These are phyloP conservation scores for Penicillium paradoxum DNA, from an alignment of 495 filamentous ascomycete genomes.

Conservation along the genomic window DNA sequence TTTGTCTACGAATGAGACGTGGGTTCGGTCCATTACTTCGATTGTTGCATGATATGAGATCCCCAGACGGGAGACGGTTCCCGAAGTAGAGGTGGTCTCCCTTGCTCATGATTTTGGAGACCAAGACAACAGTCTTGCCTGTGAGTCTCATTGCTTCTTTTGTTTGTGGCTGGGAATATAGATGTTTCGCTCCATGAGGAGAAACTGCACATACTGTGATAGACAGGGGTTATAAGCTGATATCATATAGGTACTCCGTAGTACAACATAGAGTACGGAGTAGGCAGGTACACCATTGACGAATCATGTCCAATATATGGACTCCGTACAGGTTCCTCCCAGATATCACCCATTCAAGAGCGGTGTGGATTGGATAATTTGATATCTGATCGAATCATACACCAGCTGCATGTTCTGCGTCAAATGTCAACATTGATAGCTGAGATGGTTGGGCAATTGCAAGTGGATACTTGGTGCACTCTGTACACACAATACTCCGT, in stretches of 20 bases:
- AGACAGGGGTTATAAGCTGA: too few species aligned
- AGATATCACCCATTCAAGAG: too few species aligned
- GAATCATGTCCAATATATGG: too few species aligned
- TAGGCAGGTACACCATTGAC: too few species aligned
- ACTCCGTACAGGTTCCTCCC: too few species aligned
- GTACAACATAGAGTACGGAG: background rate
- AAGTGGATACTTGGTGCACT: background rate
- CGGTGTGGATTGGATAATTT: background rate
- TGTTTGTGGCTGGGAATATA: background rate
- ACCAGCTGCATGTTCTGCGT: slow-evolving; percentile 2
- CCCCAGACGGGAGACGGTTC: background rate
- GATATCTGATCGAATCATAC: background rate
- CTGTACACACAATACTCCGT: background rate
- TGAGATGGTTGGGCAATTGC: background rate
- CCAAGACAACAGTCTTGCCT: background rate
- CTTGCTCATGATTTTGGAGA: slow-evolving; percentile 10
- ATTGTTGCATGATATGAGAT: slow-evolving; percentile 13
- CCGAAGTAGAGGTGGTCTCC: background rate
- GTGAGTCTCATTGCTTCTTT: slow-evolving; percentile 7
- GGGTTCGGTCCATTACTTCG: slow-evolving; percentile 7
- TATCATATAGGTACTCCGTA: background rate
- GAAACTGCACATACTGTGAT: too few species aligned
- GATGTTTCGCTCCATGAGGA: background rate
- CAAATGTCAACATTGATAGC: background rate
- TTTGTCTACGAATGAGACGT: slow-evolving; percentile 2